These are phyloP conservation scores for Phytopythium montanum DNA, from an alignment of 352 stramenopile species.

Conservation along the genomic window DNA sequence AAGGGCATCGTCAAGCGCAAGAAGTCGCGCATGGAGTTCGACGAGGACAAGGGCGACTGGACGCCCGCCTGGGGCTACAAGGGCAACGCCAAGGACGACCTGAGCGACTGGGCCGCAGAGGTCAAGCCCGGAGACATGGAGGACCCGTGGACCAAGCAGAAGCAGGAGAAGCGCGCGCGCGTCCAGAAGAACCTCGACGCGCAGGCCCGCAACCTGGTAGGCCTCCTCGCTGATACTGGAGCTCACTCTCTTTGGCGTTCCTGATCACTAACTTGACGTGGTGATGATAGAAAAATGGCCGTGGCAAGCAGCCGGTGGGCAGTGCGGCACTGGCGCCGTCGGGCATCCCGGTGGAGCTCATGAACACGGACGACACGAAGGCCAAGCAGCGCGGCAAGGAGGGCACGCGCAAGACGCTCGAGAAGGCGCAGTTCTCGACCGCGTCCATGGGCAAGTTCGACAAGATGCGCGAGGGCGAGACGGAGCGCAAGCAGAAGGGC, in stretches of 20 bases:
- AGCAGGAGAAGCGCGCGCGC: conserved; percentile 90
- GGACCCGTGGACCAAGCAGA: conserved; percentile 93
- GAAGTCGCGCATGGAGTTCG: conserved; percentile 95
- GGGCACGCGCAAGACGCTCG: conserved; percentile 83
- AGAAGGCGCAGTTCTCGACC: conserved; percentile 91
- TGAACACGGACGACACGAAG: conserved; percentile 65
- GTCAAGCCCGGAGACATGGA: conserved; percentile 91
- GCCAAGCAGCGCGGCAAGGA: conserved; percentile 87
- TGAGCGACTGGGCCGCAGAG: conserved; percentile 94
- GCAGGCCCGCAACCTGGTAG: conserved; percentile 64
- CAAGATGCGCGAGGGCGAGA: conserved; percentile 90
- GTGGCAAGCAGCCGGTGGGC: conserved; percentile 49
- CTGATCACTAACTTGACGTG: neutral
- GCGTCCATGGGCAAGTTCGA: conserved; percentile 95
- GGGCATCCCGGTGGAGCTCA: conserved; percentile 91
- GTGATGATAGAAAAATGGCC: conserved; percentile 44
- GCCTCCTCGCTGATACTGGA: neutral
- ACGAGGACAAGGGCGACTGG: conserved; percentile 94
- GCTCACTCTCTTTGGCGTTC: neutral
- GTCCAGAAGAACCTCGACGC: conserved; percentile 92
- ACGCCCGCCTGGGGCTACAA: conserved; percentile 93
- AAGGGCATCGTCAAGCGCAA: conserved; percentile 98
- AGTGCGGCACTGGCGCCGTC: conserved; percentile 45
- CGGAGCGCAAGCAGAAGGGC: conserved; percentile 83
- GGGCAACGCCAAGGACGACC: conserved; percentile 60